These are phyloP conservation scores for Hibiscus syriacus DNA, from an alignment of 345 rosid genomes.

Conservation along the genomic window DNA sequence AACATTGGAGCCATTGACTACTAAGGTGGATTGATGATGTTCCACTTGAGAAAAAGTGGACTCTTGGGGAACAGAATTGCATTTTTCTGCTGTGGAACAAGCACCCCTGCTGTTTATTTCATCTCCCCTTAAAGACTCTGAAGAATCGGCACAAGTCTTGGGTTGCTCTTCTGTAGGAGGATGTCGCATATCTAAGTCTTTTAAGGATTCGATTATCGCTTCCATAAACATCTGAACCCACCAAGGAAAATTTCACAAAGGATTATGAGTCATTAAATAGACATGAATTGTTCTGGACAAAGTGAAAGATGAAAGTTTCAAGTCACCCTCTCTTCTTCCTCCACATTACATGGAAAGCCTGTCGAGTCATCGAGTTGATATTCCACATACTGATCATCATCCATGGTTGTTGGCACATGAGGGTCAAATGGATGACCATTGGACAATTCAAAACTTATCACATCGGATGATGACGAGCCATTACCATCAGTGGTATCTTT, in stretches of 20 bases:
- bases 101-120: constrained; percentile 8
- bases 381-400: constrained; percentile 75
- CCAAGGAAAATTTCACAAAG: background rate
- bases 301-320: background rate
- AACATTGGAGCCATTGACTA: constrained; percentile 11
- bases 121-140: constrained; percentile 24
- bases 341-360: constrained; percentile 62
- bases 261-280: background rate
- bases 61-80: constrained; percentile 29
- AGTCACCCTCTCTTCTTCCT: constrained; percentile 84
- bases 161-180: constrained; percentile 26
- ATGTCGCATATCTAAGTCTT: constrained; percentile 41
- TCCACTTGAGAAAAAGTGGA: constrained; percentile 26
- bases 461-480: constrained; percentile 57
- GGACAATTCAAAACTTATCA: constrained; percentile 79
- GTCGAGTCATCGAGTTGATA: constrained; percentile 68
- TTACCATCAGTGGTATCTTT: constrained; percentile 30
- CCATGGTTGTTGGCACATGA: constrained; percentile 42
- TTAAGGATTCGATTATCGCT: constrained; percentile 63
- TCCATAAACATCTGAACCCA: constrained; percentile 75
- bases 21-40: constrained; percentile 19
- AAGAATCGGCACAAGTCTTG: constrained; percentile 18
- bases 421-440: constrained; percentile 55
- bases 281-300: background rate
- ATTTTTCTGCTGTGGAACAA: constrained; percentile 19